Evolutionary conservation across 176 grass and related monocot genomes (phyloP).

Genomic region (Lolium rigidum): DNA sequence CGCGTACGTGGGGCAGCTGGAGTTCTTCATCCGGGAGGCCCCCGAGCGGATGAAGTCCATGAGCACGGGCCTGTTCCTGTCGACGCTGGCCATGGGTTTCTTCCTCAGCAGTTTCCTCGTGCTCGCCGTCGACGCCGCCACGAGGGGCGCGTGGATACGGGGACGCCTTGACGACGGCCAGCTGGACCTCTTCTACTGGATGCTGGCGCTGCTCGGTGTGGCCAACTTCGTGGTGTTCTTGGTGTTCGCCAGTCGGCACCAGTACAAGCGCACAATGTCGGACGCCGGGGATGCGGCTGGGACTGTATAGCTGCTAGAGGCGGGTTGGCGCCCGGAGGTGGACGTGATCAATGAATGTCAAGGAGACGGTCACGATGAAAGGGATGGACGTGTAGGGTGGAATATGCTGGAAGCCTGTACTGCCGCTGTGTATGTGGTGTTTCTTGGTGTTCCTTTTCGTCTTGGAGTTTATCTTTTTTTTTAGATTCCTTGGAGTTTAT

Average conservation of each 20-base stretch:
- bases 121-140: conserved; percentile 35
- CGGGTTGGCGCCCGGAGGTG: neutral
- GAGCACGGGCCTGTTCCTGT: conserved; percentile 70
- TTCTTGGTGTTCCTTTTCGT: no score
- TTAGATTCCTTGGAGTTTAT: no score
- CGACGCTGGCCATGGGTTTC: conserved; percentile 64
- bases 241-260: conserved; percentile 43
- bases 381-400: conserved; percentile 15
- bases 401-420: neutral
- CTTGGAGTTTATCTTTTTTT: no score
- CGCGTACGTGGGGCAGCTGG: conserved; percentile 74
- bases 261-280: conserved; percentile 35
- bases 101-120: conserved; percentile 66
- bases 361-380: neutral
- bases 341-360: neutral
- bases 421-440: no score
- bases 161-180: conserved; percentile 42
- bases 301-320: neutral
- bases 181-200: conserved; percentile 73
- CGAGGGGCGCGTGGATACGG: conserved; percentile 52
- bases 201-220: conserved; percentile 60
- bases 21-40: conserved; percentile 70
- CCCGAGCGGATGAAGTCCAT: conserved; percentile 80
- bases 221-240: conserved; percentile 56
- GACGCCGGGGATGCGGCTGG: neutral